Conservation (phyloP, 1,139 yeast species). For the Protomyces gravidus region DNA sequence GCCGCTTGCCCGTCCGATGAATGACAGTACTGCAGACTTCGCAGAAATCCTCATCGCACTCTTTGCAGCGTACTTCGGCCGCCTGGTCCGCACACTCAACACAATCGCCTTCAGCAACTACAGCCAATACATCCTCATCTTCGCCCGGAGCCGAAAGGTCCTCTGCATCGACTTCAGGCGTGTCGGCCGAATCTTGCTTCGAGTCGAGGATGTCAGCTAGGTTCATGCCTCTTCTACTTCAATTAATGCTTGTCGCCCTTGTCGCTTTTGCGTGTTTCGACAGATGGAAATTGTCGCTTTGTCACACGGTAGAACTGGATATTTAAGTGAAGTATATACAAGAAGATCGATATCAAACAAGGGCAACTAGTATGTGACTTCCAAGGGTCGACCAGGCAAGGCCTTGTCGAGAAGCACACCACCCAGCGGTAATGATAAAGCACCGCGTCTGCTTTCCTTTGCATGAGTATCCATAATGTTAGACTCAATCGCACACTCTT, state of each 20-base stretch:
- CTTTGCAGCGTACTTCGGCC: conserved; percentile 52
- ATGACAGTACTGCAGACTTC: conserved; percentile 61
- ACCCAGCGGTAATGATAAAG: background rate
- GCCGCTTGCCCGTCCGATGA: conserved; percentile 59
- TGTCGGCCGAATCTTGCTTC: too few relatives aligned
- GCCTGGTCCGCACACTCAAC: conserved; percentile 60
- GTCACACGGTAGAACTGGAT: background rate
- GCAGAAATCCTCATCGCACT: conserved; percentile 63
- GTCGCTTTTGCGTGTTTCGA: background rate
- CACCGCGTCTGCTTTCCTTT: background rate
- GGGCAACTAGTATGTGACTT: too few relatives aligned
- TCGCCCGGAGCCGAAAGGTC: background rate
- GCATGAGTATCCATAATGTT: background rate
- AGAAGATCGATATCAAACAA: too few relatives aligned
- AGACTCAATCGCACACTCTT: background rate
- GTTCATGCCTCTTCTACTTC: conserved; percentile 5
- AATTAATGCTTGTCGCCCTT: too few relatives aligned
- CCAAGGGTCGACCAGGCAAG: background rate
- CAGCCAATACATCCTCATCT: background rate
- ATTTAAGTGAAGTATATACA: background rate
- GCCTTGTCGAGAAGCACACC: background rate
- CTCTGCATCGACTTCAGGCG: background rate
- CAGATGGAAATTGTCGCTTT: too few relatives aligned
- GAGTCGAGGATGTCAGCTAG: conserved; percentile 18
- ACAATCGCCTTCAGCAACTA: conserved; percentile 8